These are phyloP conservation scores for Coemansia sp. DNA, from an alignment of 192 early-diverging fungal species.

Conservation along the genomic window DNA sequence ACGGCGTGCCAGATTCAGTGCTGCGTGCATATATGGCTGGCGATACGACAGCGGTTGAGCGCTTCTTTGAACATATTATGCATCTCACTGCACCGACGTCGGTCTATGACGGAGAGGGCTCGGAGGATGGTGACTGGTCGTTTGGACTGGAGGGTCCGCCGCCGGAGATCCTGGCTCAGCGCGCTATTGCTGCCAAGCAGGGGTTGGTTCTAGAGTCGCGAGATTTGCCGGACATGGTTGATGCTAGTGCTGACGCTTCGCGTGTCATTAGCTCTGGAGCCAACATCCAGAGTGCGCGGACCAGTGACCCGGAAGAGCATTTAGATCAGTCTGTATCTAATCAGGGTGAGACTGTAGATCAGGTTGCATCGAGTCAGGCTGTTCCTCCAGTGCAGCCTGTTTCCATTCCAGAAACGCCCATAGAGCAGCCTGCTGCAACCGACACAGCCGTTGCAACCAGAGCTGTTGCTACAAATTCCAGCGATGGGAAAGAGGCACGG, in stretches of 20 bases:
- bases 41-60: constrained; percentile 45
- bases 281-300: neutral
- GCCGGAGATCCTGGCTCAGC: constrained; percentile 27
- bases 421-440: too few relatives aligned
- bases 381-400: neutral
- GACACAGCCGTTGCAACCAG: too few relatives aligned
- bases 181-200: neutral
- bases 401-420: neutral
- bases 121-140: constrained; percentile 53
- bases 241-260: constrained; percentile 37
- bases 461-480: neutral
- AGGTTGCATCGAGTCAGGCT: neutral
- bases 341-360: neutral
- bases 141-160: constrained; percentile 48
- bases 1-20: constrained; percentile 49
- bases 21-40: constrained; percentile 48
- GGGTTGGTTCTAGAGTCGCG: constrained; percentile 14
- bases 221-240: constrained; percentile 37
- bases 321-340: neutral
- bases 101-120: constrained; percentile 33
- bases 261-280: constrained; percentile 5
- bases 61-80: constrained; percentile 54
- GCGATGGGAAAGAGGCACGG: constrained; percentile 7
- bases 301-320: neutral
- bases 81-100: constrained; percentile 39